A percentile compares a stretch with the other conserved stretches of the same genome.
Conservation (phyloP, 2,329 filamentous ascomycete species). For the Fusarium mexicanum region DNA sequence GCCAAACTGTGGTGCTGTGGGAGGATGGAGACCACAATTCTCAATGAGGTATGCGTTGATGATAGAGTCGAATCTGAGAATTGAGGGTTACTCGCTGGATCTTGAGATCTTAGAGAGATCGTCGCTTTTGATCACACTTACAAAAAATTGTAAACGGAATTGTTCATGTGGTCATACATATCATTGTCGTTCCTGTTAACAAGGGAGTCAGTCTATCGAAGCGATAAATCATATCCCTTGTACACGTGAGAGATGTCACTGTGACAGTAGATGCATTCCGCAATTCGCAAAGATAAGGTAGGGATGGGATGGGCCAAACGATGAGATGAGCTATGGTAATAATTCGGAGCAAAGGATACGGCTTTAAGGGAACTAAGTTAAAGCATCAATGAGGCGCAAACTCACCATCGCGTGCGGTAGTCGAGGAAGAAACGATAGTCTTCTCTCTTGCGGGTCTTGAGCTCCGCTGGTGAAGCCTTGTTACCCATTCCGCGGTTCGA, state of each 20-base stretch:
- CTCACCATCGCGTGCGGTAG: slow-evolving; percentile 86
- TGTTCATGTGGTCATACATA: slow-evolving; percentile 95
- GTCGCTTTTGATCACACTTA: slow-evolving; percentile 47
- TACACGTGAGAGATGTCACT: slow-evolving; percentile 2
- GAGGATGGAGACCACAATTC: slow-evolving; percentile 77
- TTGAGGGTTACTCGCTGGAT: neutral
- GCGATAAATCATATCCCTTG: slow-evolving; percentile 8
- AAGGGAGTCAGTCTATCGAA: slow-evolving; percentile 25
- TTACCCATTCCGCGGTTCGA: slow-evolving; percentile 21
- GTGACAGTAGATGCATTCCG: slow-evolving; percentile 8
- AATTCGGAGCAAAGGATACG: neutral
- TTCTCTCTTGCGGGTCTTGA: slow-evolving; percentile 70
- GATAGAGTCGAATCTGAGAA: slow-evolving; percentile 80
- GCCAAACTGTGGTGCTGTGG: slow-evolving; percentile 76
- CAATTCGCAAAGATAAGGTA: neutral
- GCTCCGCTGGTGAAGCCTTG: slow-evolving; percentile 39
- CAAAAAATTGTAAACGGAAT: slow-evolving; percentile 85
- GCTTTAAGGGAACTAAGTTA: neutral
- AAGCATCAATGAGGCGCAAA: slow-evolving; percentile 7
- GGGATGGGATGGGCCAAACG: neutral
- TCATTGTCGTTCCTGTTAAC: slow-evolving; percentile 83
- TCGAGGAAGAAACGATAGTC: slow-evolving; percentile 85
- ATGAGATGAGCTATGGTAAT: neutral
- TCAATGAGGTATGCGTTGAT: slow-evolving; percentile 89
- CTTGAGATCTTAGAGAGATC: neutral